Conservation (phyloP, 441 rosid genomes). For the Erodium texanum region DNA sequence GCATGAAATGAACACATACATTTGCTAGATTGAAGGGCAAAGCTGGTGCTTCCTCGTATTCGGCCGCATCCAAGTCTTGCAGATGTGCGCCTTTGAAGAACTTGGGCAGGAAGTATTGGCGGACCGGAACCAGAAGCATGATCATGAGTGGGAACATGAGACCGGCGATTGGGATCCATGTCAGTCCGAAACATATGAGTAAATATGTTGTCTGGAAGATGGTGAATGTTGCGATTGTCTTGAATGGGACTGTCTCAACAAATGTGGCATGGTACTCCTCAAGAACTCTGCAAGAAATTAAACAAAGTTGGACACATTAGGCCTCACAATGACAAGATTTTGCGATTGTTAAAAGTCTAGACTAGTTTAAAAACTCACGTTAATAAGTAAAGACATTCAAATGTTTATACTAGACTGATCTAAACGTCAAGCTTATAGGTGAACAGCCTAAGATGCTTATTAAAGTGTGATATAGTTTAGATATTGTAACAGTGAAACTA, state of each 20-base stretch:
- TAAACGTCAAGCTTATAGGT: too few relatives aligned
- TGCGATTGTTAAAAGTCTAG: background rate
- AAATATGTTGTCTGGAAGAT: constrained; percentile 56
- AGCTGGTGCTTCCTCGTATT: constrained; percentile 67
- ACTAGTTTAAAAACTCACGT: too few relatives aligned
- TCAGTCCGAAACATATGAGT: constrained; percentile 58
- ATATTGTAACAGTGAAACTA: too few relatives aligned
- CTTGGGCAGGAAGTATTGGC: constrained; percentile 57
- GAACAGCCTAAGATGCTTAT: too few relatives aligned
- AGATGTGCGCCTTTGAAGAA: constrained; percentile 64
- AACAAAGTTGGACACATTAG: background rate
- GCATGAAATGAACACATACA: constrained; percentile 27
- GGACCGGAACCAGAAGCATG: constrained; percentile 67
- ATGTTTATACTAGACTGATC: too few relatives aligned
- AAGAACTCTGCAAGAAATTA: constrained; percentile 56
- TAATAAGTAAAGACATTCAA: too few relatives aligned
- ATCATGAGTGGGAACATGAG: constrained; percentile 64
- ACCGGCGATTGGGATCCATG: constrained; percentile 77
- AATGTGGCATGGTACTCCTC: constrained; percentile 50
- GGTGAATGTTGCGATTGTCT: constrained; percentile 48
- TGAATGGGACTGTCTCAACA: constrained; percentile 61
- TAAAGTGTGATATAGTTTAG: too few relatives aligned
- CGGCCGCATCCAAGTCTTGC: constrained; percentile 72
- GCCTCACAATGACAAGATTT: constrained; percentile 4
- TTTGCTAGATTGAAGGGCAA: constrained; percentile 53